Conservation (phyloP, 2,329 filamentous ascomycete genomes). For the Verticillium tricorpus region DNA sequence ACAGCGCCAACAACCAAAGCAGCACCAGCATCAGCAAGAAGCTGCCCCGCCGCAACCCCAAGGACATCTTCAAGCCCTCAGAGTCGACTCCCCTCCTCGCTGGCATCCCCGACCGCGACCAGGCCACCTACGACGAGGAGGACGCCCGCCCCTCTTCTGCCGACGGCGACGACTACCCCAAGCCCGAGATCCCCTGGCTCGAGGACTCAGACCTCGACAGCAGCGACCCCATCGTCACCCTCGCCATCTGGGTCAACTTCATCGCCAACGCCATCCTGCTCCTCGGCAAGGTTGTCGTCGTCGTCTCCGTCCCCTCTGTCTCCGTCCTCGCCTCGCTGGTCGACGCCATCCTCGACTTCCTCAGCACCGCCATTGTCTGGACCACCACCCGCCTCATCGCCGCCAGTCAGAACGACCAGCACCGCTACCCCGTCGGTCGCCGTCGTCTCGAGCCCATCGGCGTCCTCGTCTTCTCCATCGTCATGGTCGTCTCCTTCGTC, state of each 20-base stretch:
- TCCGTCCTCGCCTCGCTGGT: slow-evolving; percentile 77
- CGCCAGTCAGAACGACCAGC: slow-evolving; percentile 62
- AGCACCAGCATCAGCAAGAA: slow-evolving; percentile 32
- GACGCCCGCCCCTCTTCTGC: slow-evolving; percentile 30
- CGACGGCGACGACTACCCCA: slow-evolving; percentile 26
- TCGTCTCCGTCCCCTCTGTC: slow-evolving; percentile 73
- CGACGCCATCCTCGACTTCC: slow-evolving; percentile 74
- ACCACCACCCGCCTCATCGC: slow-evolving; percentile 68
- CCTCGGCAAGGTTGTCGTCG: slow-evolving; percentile 70
- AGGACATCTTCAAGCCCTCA: slow-evolving; percentile 75
- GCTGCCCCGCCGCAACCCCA: slow-evolving; percentile 74
- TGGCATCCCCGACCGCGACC: slow-evolving; percentile 37
- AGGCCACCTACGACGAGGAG: slow-evolving; percentile 35
- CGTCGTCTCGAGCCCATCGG: slow-evolving; percentile 71
- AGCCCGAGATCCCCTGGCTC: slow-evolving; percentile 62
- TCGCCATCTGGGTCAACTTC: slow-evolving; percentile 86
- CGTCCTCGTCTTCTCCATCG: slow-evolving; percentile 75
- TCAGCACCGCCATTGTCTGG: slow-evolving; percentile 79
- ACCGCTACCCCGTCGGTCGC: slow-evolving; percentile 74
- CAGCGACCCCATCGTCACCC: slow-evolving; percentile 68
- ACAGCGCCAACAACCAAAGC: slow-evolving; percentile 11
- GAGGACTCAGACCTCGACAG: slow-evolving; percentile 71
- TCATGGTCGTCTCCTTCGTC: slow-evolving; percentile 82
- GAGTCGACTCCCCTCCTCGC: slow-evolving; percentile 63
- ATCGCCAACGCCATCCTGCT: slow-evolving; percentile 72